Evolutionary conservation across 768 basidiomycete genomes (phyloP), one percentile per base, ranked within the genome.

Genomic region (Mycena epipterygia): DNA sequence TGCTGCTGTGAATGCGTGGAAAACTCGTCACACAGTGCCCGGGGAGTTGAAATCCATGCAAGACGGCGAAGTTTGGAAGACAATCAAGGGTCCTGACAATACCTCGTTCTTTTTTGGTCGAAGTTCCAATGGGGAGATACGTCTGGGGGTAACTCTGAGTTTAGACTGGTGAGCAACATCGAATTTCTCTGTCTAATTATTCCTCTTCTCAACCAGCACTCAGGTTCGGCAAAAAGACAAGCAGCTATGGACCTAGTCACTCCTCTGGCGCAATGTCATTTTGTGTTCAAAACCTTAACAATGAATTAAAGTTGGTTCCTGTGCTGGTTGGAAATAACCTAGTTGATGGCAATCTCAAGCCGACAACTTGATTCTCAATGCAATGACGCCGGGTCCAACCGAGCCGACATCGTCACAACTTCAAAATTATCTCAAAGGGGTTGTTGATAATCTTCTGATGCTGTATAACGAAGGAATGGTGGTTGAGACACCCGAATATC

Each of bases 251-350:
- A 13, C 74, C 75, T 9, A 71, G 60, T 56, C 74, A 75, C 42
- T 73, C 75, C 8, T 76, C 74, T 3, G 74, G 75, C 5, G 74
- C 70, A 12, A 23, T 75, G 41, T 74, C 74, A 25, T 63, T 68
- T 33, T 46, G 65, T 55, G 33, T 76, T 30, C 66, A 69, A 2
- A 76, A 76, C 62, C n/a, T 57, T 76, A 32, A 64, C 16, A 41
- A 46, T 23, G 35, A 73, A 44, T n/a, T n/a, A n/a, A 23, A 73
- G 73, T 74, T 48, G n/a, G 44, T 23, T 9, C 25, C 21, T 46
- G 23, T n/a, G 3, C 5, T 46, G 44, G 8, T n/a, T n/a, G n/a
- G n/a, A n/a, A n/a, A n/a, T n/a, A n/a, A n/a, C n/a, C n/a, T n/a
- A n/a, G 39, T 23, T 46, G n/a, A 46, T 46, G 44, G 35, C 35